Percentiles rank a stretch among this genome's conserved stretches.
Conservation (phyloP, 768 basidiomycete genomes). For the Mycena alexandri region DNA sequence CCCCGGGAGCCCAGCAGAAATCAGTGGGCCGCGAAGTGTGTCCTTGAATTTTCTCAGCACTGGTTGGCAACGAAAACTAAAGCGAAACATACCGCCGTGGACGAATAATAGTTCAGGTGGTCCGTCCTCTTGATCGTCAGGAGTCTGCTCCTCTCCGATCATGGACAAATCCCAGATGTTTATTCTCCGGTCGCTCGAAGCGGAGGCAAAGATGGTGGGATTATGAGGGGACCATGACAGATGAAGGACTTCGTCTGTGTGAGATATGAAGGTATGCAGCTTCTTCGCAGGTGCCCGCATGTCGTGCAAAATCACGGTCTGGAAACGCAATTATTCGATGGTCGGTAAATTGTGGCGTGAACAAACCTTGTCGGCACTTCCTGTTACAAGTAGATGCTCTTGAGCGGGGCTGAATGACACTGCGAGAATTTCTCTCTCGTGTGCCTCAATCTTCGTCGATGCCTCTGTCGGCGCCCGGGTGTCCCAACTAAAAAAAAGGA, state of each 20-base stretch:
- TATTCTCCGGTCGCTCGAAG: conserved; percentile 92
- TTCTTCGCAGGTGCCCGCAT: conserved; percentile 79
- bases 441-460: conserved; percentile 81
- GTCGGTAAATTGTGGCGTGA: not conserved
- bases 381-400: conserved; percentile 87
- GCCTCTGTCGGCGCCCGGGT: conserved; percentile 81
- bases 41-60: conserved; percentile 57
- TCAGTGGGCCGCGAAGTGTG: conserved; percentile 93
- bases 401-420: conserved; percentile 90
- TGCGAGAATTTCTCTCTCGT: conserved; percentile 90
- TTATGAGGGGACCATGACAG: conserved; percentile 96
- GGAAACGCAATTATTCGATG: conserved; percentile 9
- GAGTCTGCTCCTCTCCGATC: conserved; percentile 96
- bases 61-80: conserved; percentile 21
- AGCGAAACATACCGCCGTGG: conserved; percentile 81
- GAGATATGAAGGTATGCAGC: conserved; percentile 92
- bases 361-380: conserved; percentile 90
- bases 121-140: conserved; percentile 98
- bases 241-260: conserved; percentile 95
- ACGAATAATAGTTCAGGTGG: conserved; percentile 97
- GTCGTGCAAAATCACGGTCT: conserved; percentile 94
- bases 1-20: conserved; percentile 94
- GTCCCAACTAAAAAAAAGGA: conserved; percentile 80
- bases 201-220: conserved; percentile 93
- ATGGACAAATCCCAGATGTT: conserved; percentile 95